Conservation (phyloP, 768 basidiomycete species). For the Boletus rufocinnamomeus region DNA sequence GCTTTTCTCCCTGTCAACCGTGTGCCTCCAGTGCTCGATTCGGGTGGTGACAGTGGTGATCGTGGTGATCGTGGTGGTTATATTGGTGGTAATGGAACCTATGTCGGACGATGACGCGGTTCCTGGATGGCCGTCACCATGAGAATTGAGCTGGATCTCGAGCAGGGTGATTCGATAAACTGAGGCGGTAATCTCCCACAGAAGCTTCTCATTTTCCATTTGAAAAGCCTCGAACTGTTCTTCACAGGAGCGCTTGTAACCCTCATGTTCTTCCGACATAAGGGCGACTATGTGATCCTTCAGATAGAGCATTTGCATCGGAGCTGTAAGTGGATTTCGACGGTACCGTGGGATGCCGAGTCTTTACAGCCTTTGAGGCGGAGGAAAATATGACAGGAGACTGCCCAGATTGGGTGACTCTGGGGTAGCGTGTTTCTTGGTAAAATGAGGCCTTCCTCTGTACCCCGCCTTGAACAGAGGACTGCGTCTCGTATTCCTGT, state of each 20-base stretch:
- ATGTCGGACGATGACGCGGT: background rate
- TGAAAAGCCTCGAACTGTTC: background rate
- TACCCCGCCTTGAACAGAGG: too few species aligned
- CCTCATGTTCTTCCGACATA: too few species aligned
- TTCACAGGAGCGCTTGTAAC: background rate
- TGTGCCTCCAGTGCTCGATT: background rate
- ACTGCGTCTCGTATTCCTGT: background rate
- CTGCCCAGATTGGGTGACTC: background rate
- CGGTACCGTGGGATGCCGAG: background rate
- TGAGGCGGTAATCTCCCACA: background rate
- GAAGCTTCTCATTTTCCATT: constrained; percentile 2
- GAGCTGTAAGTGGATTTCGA: background rate
- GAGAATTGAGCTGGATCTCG: too few species aligned
- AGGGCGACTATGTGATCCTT: too few species aligned
- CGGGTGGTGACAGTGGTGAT: constrained; percentile 4
- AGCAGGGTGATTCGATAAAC: background rate
- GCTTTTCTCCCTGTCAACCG: background rate
- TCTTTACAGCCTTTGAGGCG: background rate
- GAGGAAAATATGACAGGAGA: background rate
- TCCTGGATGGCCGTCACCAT: background rate
- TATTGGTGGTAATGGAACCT: background rate
- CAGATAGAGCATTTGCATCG: background rate
- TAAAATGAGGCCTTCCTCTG: background rate
- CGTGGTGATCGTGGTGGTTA: background rate
- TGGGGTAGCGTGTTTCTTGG: background rate